Percentiles rank a stretch among this genome's conserved stretches.
Evolutionary conservation across 1,284 basidiomycete genomes (phyloP).

Genomic region (Ganoderma lucidum): DNA sequence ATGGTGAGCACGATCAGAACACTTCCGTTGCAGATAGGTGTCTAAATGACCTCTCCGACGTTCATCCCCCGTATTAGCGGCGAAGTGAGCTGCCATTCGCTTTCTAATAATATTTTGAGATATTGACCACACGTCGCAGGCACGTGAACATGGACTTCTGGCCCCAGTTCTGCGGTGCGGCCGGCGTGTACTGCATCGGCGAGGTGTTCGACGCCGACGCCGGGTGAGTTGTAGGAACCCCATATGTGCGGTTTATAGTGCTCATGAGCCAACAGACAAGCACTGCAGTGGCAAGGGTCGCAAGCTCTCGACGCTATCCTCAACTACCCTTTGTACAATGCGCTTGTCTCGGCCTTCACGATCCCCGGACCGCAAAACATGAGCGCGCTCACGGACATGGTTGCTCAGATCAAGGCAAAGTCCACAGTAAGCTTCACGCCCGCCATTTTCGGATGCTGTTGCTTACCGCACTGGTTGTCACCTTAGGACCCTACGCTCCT

Average conservation of each 20-base stretch:
- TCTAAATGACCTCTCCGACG: constrained; percentile 2
- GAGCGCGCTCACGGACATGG: constrained; percentile 42
- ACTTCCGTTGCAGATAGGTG: not conserved
- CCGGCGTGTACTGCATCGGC: constrained; percentile 87
- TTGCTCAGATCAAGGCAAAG: constrained; percentile 42
- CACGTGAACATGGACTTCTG: constrained; percentile 75
- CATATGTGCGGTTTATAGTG: not conserved
- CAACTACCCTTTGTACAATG: constrained; percentile 62
- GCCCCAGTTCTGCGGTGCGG: constrained; percentile 73
- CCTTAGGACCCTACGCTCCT: constrained; percentile 45
- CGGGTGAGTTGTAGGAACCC: constrained; percentile 46
- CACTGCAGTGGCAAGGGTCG: constrained; percentile 39
- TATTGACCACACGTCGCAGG: constrained; percentile 43
- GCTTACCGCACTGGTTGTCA: constrained; percentile 4
- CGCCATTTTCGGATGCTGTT: not conserved
- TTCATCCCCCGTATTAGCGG: constrained; percentile 30
- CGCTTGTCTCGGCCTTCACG: constrained; percentile 48
- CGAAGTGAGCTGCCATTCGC: constrained; percentile 54
- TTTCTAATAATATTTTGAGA: not conserved
- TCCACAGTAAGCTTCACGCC: constrained; percentile 38
- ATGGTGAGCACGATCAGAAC: constrained; percentile 48
- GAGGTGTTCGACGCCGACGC: constrained; percentile 77
- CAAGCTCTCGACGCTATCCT: constrained; percentile 57
- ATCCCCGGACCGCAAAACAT: constrained; percentile 45
- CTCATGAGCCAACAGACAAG: constrained; percentile 29